Evolutionary conservation across 2,329 filamentous ascomycete species (phyloP), one percentile per base, ranked within the genome.

Genomic region (Neoascochyta sp.): DNA sequence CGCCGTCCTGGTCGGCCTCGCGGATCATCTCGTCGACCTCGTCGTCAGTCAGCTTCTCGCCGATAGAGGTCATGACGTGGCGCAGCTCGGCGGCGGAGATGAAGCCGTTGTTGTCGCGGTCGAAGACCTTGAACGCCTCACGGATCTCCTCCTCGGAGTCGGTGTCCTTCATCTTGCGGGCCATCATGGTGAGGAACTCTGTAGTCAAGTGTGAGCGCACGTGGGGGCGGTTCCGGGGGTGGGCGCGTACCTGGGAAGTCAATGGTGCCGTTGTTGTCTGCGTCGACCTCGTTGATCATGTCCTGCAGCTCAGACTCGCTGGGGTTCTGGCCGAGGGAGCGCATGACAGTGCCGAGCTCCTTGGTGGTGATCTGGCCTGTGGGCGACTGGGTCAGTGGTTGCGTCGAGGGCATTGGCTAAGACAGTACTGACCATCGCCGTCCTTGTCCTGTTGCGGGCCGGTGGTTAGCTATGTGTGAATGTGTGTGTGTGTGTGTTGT

Each of bases 131-230:
- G 70, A 81, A 81, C 29, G 78, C 78, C 55, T 76, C 75, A 48
- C 74, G 70, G 56, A 81, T 78, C 62, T 81, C 78, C 58, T 78
- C 70, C 58, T 80, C 77, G 29, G 74, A 73, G 60, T 80, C 75
- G 35, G 72, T 73, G 50, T 76, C 72, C 62, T 74, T 75, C 64
- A 76, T 76, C 52, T 75, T 75, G 53, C 71, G 71, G 30, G 76
- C 75, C 77, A 81, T 81, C 72, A 81, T 78, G 45, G 73, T 74
- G 38, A 80, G 70, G 65, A 81, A 81, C 55, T 81, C 77, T 77
- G 49, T 7, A 16, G 3, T 2, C 3, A 2, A 11, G 14, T 7
- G 29, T 51, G 16, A 50, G 44, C 32, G 11, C 20, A 15, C 15
- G 8, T 15, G 9, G 12, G 3, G 2, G 16, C 10, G 10, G 11